Base-by-base conservation (phyloP, 2,329 filamentous ascomycete genomes). In the Chaetomium sp. region DNA sequence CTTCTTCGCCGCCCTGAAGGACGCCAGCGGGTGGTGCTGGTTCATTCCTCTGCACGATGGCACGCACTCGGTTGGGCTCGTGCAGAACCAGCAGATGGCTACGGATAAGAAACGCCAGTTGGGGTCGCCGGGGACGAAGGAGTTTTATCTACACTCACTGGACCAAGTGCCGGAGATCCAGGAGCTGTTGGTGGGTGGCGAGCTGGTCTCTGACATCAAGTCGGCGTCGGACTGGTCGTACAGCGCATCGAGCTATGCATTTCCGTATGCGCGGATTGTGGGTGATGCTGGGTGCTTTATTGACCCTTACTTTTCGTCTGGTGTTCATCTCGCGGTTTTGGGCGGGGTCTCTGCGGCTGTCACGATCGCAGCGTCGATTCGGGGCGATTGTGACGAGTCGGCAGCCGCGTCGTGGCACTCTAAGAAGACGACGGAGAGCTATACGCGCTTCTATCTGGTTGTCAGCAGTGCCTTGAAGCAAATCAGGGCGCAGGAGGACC, bases 201-300 rank as follows among this genome's bases (percentile, higher is more conserved):
- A 50, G 43, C 66, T 74, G 0, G 64, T 69, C 0, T 64, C 68
- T 0, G 66, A 71, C 0, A 55, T 77, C 57, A 73, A 72, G 56
- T 64, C 67, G 0, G 76, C 74, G 1, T 74, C 74, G 0, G 76
- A 79, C 63, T 79, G 67, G 65, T 79, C 76, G 0, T 78, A 79
- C 61, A 74, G 66, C 46, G 70, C 77, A 4, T 68, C 71, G 0
- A 55, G 64, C 0, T 79, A 79, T 58, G 70, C 74, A 1, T 53
- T 64, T n/a, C 69, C 70, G 1, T 57, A 71, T 52, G 60, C 68
- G 3, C 74, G 75, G 14, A 68, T 78, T 9, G 69, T 65, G 5
- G 76, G 76, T 1, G 76, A 79, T 56, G 76, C 76, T 0, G 76
- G 74, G 1, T 73, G 70, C 58, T 79, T 79, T 58, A 76, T 79